Conservation (phyloP, 2,329 filamentous ascomycete species). For the Chrysosporium keratinophilum region DNA sequence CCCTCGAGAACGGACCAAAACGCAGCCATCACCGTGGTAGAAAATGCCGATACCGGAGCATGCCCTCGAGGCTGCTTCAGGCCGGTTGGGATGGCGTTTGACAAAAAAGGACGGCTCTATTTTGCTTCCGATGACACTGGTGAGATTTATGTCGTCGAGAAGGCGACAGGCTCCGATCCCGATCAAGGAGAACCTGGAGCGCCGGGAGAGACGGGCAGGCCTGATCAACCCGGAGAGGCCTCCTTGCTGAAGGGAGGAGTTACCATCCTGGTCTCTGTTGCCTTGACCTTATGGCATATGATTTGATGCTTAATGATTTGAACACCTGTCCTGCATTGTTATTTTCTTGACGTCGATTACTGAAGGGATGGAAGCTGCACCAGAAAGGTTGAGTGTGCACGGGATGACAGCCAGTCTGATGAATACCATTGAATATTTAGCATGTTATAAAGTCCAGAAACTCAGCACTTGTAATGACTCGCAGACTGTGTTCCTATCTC, state of each 20-base stretch:
- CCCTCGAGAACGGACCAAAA: slow-evolving; percentile 30
- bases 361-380: too few species aligned
- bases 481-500: too few species aligned
- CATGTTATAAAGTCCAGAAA: background rate
- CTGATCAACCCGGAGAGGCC: background rate
- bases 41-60: slow-evolving; percentile 22
- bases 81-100: slow-evolving; percentile 27
- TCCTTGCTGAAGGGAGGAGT: background rate
- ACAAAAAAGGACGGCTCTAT: slow-evolving; percentile 24
- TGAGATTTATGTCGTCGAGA: slow-evolving; percentile 11
- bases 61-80: slow-evolving; percentile 27
- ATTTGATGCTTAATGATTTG: background rate
- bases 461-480: too few species aligned
- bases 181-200: too few species aligned
- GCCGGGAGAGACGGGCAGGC: too few species aligned
- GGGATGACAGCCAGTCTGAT: background rate
- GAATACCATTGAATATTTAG: background rate
- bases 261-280: background rate
- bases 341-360: too few species aligned
- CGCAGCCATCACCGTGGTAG: slow-evolving; percentile 27
- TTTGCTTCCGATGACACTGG: slow-evolving; percentile 12
- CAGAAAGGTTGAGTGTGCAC: too few species aligned
- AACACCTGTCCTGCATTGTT: background rate
- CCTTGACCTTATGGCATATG: background rate
- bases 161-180: background rate